Evolutionary conservation across 257 asterid genomes (phyloP).

Genomic region (Eucommia ulmoides): DNA sequence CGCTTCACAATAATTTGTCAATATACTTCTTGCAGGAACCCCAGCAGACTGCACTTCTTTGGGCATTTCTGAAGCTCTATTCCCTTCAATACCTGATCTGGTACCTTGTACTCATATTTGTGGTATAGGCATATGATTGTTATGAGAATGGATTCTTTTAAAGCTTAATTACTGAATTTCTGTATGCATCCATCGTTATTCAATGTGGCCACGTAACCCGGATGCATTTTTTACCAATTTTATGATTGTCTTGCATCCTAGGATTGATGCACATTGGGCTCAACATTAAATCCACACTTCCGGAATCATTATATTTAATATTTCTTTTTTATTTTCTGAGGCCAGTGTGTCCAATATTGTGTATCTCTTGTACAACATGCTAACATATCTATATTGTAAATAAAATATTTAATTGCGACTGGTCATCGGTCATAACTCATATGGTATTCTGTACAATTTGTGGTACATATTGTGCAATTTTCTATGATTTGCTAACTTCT

Average conservation of each 20-base stretch:
- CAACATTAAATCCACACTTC: no score
- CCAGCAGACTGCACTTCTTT: constrained; percentile 86
- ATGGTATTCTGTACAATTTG: not conserved
- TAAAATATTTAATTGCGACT: not conserved
- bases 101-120: constrained; percentile 20
- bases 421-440: no score
- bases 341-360: not conserved
- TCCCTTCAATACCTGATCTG: constrained; percentile 70
- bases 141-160: not conserved
- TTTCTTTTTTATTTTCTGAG: not conserved
- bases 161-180: not conserved
- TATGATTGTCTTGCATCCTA: no score
- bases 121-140: not conserved
- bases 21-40: constrained; percentile 38
- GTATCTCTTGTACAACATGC: not conserved
- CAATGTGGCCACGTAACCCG: not conserved
- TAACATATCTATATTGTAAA: no score
- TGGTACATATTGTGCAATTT: not conserved
- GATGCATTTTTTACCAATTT: not conserved
- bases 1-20: not conserved
- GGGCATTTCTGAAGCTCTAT: constrained; percentile 62
- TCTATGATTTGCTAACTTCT: constrained; percentile 8
- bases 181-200: not conserved
- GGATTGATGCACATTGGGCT: no score
- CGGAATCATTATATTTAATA: no score